phyloP scores from a whole-genome alignment of 176 grass and related monocot species.

The Oryza officinalis region DNA sequence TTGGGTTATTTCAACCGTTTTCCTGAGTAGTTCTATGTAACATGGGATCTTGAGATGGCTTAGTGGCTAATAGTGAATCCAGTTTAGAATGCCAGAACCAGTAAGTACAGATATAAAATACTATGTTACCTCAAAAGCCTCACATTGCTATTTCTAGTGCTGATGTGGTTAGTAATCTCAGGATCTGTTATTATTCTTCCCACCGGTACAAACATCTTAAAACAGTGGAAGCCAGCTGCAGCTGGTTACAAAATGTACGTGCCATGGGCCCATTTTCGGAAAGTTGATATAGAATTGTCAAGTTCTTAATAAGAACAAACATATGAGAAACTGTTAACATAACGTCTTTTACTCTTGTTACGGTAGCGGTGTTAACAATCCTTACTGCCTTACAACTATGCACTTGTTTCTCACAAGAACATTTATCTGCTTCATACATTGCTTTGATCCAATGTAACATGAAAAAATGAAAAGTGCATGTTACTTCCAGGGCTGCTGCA shows the following conservation, averaged over 20 bases:
- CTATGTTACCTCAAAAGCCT: neutral
- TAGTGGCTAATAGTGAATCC: neutral
- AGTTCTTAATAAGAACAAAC: neutral
- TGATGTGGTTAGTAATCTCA: neutral
- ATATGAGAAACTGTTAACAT: neutral
- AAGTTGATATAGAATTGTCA: neutral
- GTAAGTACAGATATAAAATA: neutral
- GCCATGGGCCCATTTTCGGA: no score
- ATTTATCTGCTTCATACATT: slow-evolving; percentile 10
- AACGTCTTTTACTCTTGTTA: neutral
- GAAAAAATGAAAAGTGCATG: slow-evolving; percentile 30
- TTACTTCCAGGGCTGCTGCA: slow-evolving; percentile 79
- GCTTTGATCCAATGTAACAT: slow-evolving; percentile 34
- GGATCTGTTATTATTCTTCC: no score
- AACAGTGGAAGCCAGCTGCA: no score
- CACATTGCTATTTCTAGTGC: slow-evolving; percentile 13
- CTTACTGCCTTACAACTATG: slow-evolving; percentile 16
- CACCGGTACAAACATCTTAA: no score
- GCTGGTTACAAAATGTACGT: no score
- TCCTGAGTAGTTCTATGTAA: neutral
- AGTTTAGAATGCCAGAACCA: neutral
- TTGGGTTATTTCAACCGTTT: neutral
- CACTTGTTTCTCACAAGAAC: neutral
- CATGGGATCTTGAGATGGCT: neutral
- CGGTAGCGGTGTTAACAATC: neutral